Conservation (phyloP, 371 early-diverging fungal genomes). For the Paraphysoderma sedebokerense region DNA sequence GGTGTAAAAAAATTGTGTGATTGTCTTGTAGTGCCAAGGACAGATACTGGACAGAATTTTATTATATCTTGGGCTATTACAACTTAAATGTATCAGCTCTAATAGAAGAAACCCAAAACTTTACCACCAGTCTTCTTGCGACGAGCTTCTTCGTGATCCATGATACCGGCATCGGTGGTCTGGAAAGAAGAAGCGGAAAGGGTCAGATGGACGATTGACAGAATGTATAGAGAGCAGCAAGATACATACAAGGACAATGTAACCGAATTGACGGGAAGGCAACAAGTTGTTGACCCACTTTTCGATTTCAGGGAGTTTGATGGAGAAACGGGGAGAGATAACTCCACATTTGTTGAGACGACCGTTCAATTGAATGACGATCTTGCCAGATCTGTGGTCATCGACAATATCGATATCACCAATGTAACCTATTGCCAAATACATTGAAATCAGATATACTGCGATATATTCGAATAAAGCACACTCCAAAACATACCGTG, state of each 20-base stretch:
- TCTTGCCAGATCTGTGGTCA: conserved; percentile 98
- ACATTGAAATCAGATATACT: conserved; percentile 15
- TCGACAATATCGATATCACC: conserved; percentile 97
- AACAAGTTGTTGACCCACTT: conserved; percentile 95
- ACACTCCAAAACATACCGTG: conserved; percentile 51
- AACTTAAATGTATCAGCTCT: too few relatives aligned
- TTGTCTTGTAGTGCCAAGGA: too few relatives aligned
- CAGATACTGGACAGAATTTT: too few relatives aligned
- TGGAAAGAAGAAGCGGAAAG: conserved; percentile 19
- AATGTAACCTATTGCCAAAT: conserved; percentile 77
- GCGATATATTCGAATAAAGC: background rate
- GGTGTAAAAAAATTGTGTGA: too few relatives aligned
- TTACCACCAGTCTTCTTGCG: conserved; percentile 97
- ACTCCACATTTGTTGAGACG: conserved; percentile 99
- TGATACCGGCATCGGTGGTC: conserved; percentile 98
- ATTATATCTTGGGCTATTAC: too few relatives aligned
- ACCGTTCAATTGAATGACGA: conserved; percentile 96
- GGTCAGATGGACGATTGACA: background rate
- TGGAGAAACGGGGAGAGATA: conserved; percentile 98
- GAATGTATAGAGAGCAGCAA: background rate
- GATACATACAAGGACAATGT: conserved; percentile 36
- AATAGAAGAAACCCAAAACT: conserved; percentile 92
- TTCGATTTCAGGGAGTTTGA: conserved; percentile 88
- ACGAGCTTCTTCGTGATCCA: conserved; percentile 99
- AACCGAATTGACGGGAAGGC: conserved; percentile 99